A percentile compares a stretch with the other conserved stretches of the same genome.
These are phyloP conservation scores for Naganishia antarctica DNA, from an alignment of 768 basidiomycete genomes.

Conservation along the genomic window DNA sequence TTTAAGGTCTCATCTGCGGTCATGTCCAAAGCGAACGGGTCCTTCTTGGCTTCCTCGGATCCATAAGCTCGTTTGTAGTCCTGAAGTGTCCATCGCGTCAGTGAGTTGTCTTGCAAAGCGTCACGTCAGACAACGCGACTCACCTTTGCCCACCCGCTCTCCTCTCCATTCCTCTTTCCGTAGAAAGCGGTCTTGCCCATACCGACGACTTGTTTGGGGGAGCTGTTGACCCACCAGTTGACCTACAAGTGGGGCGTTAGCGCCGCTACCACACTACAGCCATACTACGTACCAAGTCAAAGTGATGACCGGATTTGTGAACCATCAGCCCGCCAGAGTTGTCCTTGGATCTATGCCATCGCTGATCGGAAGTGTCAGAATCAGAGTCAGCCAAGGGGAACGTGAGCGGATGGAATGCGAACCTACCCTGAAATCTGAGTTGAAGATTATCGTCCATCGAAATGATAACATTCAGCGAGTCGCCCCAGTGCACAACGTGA, in stretches of 20 bases:
- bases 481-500: no score
- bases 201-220: constrained; percentile 54
- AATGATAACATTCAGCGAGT: no score
- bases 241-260: no score
- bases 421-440: neutral
- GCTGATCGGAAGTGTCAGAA: neutral
- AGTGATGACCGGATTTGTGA: constrained; percentile 55
- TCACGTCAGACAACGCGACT: no score
- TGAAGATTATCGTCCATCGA: constrained; percentile 41
- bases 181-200: constrained; percentile 56
- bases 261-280: no score
- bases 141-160: constrained; percentile 53
- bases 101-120: no score
- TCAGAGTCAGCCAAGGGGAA: no score
- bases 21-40: constrained; percentile 56
- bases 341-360: constrained; percentile 39
- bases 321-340: constrained; percentile 55
- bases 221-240: constrained; percentile 58
- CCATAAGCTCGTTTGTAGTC: constrained; percentile 54
- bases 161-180: constrained; percentile 53
- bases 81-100: no score
- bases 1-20: constrained; percentile 53
- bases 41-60: constrained; percentile 52
- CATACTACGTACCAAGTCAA: constrained; percentile 53
- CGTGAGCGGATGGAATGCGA: neutral